A percentile compares a stretch with the other conserved stretches of the same genome.
phyloP scores from a whole-genome alignment of 2,329 filamentous ascomycete species.

The Xylaria sp. region DNA sequence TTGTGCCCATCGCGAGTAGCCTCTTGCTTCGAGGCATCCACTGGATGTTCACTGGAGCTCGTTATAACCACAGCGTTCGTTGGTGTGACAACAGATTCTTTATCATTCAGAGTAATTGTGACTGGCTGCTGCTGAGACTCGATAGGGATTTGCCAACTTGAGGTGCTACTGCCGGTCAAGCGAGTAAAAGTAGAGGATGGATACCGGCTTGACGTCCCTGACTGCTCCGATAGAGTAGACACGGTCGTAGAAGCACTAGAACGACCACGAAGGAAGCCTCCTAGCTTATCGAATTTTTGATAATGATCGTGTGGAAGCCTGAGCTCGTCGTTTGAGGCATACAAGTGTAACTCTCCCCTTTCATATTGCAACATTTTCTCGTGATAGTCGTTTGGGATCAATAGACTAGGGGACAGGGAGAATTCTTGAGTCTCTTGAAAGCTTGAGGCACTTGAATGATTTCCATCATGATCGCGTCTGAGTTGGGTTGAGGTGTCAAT shows the following conservation, averaged over 20 bases:
- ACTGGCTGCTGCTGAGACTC: constrained; percentile 35
- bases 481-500: constrained; percentile 50
- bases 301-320: constrained; percentile 49
- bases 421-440: constrained; percentile 71
- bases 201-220: constrained; percentile 61
- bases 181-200: constrained; percentile 66
- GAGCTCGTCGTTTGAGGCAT: constrained; percentile 50
- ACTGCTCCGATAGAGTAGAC: constrained; percentile 60
- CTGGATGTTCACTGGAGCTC: constrained; percentile 28
- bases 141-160: constrained; percentile 45
- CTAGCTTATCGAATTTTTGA: constrained; percentile 50
- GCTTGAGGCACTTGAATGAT: constrained; percentile 61
- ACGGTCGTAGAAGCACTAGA: constrained; percentile 66
- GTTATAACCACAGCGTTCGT: constrained; percentile 23
- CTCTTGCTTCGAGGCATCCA: constrained; percentile 29
- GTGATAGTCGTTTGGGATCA: constrained; percentile 70
- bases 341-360: constrained; percentile 37
- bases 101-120: constrained; percentile 36
- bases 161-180: constrained; percentile 63
- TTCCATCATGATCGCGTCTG: constrained; percentile 52
- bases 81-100: constrained; percentile 35
- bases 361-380: constrained; percentile 62
- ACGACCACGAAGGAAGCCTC: constrained; percentile 55
- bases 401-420: constrained; percentile 68
- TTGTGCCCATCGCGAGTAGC: constrained; percentile 45